Conservation (phyloP, 78 protist genomes). For the Dictyostelium discoideum region dicty_2.7 NC_007090.3:3508501-3509000, state of each 20-base stretch:
- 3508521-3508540: background rate
- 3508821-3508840: slow-evolving; percentile 50
- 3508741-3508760: too few species aligned
- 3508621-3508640: background rate
- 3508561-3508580: background rate
- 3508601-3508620: background rate
- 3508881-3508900: slow-evolving; percentile 55
- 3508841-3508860: slow-evolving; percentile 41
- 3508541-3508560: background rate
- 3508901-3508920: slow-evolving; percentile 27
- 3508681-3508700: too few species aligned
- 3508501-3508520: background rate
- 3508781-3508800: background rate
- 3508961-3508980: background rate
- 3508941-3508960: background rate
- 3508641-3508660: background rate
- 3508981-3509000: background rate
- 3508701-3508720: too few species aligned
- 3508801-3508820: slow-evolving; percentile 63
- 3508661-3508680: too few species aligned
- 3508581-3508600: background rate
- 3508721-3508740: too few species aligned
- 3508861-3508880: slow-evolving; percentile 57
- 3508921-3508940: slow-evolving; percentile 50
- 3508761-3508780: background rate